Evolutionary conservation across 1,139 yeast species (phyloP), one percentile per base, ranked within the genome.

Genomic region (Scheffersomyces insectosa): DNA sequence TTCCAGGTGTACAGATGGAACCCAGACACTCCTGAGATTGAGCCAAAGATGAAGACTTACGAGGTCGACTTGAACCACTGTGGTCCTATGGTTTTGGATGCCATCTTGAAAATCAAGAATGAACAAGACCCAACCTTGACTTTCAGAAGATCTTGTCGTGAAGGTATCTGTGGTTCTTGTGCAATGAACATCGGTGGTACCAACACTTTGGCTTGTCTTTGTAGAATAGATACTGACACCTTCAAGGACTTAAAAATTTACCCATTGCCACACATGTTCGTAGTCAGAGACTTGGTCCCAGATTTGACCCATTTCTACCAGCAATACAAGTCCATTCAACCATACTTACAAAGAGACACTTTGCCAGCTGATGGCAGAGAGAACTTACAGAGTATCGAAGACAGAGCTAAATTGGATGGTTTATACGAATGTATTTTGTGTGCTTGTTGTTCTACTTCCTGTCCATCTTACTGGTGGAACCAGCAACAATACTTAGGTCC

Each of bases 391-490:
- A 79, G 90, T 58, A 80, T 89, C 55, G 96, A 79, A 54, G 99
- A 93, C 75, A 86, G 99, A 74, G 90, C 88, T 72, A 95, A 93
- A 75, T 81, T 93, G 63, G 98, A 93, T 68, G 98, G 99, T 46
- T 76, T 93, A 59, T 93, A 93, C 72, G 99, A 93, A 73, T 93
- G 99, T 78, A 93, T 93, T 60, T 79, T 93, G 64, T 93, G 99
- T 77, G 99, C 99, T 25, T 93, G 99, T 75, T 93, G 99, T 73
- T 91, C 98, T 33, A 95, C 99, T 41, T 83, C 99, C 29, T 93
- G 99, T 77, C 99, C 99, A 42, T 90, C 98, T 6, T 95, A 95
- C 80, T 95, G 99, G 99, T 95, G 99, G 99, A 95, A 95, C 75
- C 97, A 90, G 74, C 96, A 91, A 72, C 96, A 95, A 77, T 95